phyloP scores from a whole-genome alignment of 768 basidiomycete genomes.

The Serendipita sp. region DNA sequence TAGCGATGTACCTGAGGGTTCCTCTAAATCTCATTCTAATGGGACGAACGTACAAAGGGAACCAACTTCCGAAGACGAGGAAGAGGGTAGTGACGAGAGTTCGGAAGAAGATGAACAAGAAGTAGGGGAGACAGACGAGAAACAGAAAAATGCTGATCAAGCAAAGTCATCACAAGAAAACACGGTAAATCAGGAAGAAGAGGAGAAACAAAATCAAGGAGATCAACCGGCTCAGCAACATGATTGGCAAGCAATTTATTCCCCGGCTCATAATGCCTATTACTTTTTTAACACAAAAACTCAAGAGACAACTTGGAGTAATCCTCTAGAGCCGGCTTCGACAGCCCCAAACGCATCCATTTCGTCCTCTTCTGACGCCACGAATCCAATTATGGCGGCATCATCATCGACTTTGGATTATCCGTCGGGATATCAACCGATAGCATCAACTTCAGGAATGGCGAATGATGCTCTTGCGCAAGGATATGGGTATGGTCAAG shows the following conservation, averaged over 20 bases:
- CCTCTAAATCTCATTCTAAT: constrained; percentile 4
- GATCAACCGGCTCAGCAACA: constrained; percentile 16
- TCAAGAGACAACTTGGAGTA: constrained; percentile 70
- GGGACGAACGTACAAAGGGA: not conserved
- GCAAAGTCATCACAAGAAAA: not conserved
- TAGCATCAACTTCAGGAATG: constrained; percentile 10
- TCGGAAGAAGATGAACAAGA: not conserved
- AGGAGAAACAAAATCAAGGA: constrained; percentile 1
- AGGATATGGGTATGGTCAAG: constrained; percentile 31
- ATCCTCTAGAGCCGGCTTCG: constrained; percentile 33
- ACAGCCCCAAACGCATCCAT: not conserved
- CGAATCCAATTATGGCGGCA: not conserved
- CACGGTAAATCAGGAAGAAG: not conserved
- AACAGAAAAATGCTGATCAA: not conserved
- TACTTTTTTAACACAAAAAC: constrained; percentile 71
- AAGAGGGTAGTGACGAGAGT: not conserved
- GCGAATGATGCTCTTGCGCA: constrained; percentile 22
- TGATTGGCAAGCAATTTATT: constrained; percentile 71
- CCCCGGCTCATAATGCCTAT: constrained; percentile 62
- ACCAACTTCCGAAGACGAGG: not conserved
- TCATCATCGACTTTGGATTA: not conserved
- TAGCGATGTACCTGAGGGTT: not conserved
- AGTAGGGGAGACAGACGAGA: not conserved
- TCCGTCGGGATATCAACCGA: not conserved
- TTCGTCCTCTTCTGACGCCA: not conserved